Evolutionary conservation across 164 flowering plant genomes (phyloP).

Genomic region (Kalanchoe fedtschenkoi): DNA sequence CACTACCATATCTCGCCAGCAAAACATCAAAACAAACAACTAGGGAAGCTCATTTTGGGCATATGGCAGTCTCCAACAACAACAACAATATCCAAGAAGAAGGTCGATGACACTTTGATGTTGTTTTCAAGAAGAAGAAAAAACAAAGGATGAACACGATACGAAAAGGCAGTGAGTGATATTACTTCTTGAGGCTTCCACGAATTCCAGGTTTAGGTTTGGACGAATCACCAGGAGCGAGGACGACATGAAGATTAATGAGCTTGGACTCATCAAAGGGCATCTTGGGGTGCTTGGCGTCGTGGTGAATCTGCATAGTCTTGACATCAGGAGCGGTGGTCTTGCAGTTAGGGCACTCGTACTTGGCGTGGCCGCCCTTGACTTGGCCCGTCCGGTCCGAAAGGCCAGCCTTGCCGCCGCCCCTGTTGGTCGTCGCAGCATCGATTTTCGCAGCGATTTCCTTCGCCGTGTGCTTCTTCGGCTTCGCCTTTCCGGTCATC

Average conservation of each 20-base stretch:
- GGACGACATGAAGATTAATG: constrained; percentile 29
- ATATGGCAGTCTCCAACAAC: too few species aligned
- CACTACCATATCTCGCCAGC: too few species aligned
- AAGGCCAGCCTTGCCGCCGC: constrained; percentile 59
- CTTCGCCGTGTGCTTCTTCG: constrained; percentile 74
- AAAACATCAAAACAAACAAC: too few species aligned
- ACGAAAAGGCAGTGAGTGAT: too few species aligned
- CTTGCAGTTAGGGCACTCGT: constrained; percentile 58
- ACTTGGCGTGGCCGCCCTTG: constrained; percentile 62
- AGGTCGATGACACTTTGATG: too few species aligned
- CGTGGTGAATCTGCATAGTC: constrained; percentile 62
- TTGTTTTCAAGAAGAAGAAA: too few species aligned
- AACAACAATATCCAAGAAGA: too few species aligned
- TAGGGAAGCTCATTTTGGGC: too few species aligned
- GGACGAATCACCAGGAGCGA: constrained; percentile 12
- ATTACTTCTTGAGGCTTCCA: constrained; percentile 46
- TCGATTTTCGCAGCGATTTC: constrained; percentile 47
- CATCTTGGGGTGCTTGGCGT: constrained; percentile 46
- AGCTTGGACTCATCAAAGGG: constrained; percentile 48
- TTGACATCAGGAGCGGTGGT: constrained; percentile 48
- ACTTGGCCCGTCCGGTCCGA: constrained; percentile 39
- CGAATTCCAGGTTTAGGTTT: constrained; percentile 47
- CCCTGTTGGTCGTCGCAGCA: constrained; percentile 58
- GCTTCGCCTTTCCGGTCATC: constrained; percentile 69
- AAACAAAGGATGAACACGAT: too few species aligned